Evolutionary conservation across 495 filamentous ascomycete genomes (phyloP).

Genomic region (Aspergillus baeticus): DNA sequence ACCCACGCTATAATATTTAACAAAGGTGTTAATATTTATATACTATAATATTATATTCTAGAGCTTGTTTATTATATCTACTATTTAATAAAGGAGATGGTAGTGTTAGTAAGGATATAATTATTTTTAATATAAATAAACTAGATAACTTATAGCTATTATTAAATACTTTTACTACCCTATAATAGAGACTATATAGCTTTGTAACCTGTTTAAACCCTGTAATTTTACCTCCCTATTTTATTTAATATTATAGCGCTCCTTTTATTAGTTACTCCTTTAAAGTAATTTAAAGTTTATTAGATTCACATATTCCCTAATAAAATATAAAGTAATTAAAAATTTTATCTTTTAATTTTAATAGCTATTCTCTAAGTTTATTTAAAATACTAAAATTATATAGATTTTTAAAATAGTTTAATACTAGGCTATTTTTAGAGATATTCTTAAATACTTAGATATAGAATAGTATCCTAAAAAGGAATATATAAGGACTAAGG

Average conservation of each 20-base stretch:
- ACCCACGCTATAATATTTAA: constrained; percentile 35
- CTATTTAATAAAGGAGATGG: constrained; percentile 16
- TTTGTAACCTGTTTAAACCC: constrained; percentile 27
- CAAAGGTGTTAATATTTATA: constrained; percentile 33
- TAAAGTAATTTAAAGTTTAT: constrained; percentile 29
- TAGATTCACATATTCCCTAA: constrained; percentile 4
- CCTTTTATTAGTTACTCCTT: constrained; percentile 26
- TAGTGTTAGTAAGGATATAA: constrained; percentile 17
- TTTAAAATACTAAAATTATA: constrained; percentile 30
- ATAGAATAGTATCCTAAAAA: constrained; percentile 34
- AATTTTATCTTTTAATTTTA: constrained; percentile 29
- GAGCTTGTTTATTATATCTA: constrained; percentile 35
- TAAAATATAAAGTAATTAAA: constrained; percentile 23
- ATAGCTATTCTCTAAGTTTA: constrained; percentile 27
- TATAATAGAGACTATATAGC: constrained; percentile 36
- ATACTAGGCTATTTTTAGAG: constrained; percentile 16
- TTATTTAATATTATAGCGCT: constrained; percentile 28
- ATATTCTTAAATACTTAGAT: constrained; percentile 28
- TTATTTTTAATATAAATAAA: constrained; percentile 7
- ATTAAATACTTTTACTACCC: constrained; percentile 36
- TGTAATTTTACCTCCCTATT: constrained; percentile 27
- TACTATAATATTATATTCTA: constrained; percentile 42
- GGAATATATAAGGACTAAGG: too few relatives aligned
- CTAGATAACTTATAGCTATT: constrained; percentile 25
- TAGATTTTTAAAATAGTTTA: constrained; percentile 27